Base-by-base conservation (phyloP, 192 early-diverging fungal species). In the Dispira simplex region DNA sequence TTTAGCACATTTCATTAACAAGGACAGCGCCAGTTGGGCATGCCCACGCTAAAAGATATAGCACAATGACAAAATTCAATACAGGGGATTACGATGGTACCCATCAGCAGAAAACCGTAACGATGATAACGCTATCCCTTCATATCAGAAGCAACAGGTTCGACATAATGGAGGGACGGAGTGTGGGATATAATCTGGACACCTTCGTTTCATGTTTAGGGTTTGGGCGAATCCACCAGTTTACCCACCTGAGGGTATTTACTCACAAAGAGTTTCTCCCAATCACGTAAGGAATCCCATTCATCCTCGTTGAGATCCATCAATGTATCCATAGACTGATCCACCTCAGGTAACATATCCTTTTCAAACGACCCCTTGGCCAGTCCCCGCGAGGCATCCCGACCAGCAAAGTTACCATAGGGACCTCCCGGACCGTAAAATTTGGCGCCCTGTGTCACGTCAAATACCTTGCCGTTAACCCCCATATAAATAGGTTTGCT, bases 321-420 rank as follows among this genome's bases (percentile, higher is more conserved):
- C n/a, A 97, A 77, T 43, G 70, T 77, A 70, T 97, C 94, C 47
- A 97, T 79, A 0, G 89, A 85, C 18, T 70, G 77, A 44, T 88
- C 79, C 21, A 85, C 46, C n/a, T 80, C 77, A 1, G 75, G 68
- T 62, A 97, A 62, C 75, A 95, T 79, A 11, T 77, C 75, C 52
- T 67, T 73, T 64, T 92, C 89, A 68, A 98, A 95, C 51, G 86
- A 88, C 63, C 88, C 78, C 69, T 93, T 85, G 45, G 93, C 88
- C 63, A 98, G 73, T 0, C 95, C 93, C 39, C 95, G 82, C 20
- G 91, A 93, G 16, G 95, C 93, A 77, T 98, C 95, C n/a, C 87
- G 82, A 1, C 95, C 95, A 8, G 93, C 85, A 83, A 96, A 98
- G 79, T 93, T 95, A 32, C 83, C 87, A 67, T 98, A 98, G n/a